Evolutionary conservation across 495 filamentous ascomycete genomes (phyloP), one percentile per base, ranked within the genome.

Genomic region (Aspergillus haitiensis): DNA sequence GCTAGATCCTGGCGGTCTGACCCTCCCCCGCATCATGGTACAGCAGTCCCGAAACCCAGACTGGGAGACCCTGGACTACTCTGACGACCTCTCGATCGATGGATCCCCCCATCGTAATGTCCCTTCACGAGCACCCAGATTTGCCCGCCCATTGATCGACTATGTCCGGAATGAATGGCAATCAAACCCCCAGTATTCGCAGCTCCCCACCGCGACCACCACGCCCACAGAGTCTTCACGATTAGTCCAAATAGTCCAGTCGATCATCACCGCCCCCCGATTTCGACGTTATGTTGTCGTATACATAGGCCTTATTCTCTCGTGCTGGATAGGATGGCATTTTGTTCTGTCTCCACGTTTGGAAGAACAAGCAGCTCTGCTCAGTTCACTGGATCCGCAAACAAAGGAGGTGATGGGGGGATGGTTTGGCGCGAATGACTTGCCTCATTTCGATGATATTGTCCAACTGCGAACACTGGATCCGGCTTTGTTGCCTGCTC

Each of bases 151-250:
- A 2, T 66, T 83, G 11, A 73, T 82, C 58, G 68, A 81, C 52
- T 74, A 70, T 27, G 72, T 75, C 13, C 72, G 71, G 16, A 82
- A 82, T 57, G 77, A 73, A 50, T 81, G 80, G 80, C 72, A 76
- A 63, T 54, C 60, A 0, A 57, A 60, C 51, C 59, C 73, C 36
- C 62, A 66, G 62, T 60, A 66, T 54, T 47, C 59, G 59, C 59
- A 69, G 53, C 55, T 61, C 51, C 58, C 66, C 39, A 50, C 65
- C n/a, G 60, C 61, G 52, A 56, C 64, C 33, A 31, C 60, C 1
- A 59, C 70, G 18, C 46, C 51, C 9, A 55, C 64, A 45, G 64
- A 70, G 16, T 34, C 66, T 32, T 56, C 68, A 13, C 58, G 56
- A 54, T 75, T 68, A 66, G 12, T 68, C 11, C 66, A 73, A 44